Evolutionary conservation across 176 grass and related monocot genomes (phyloP), one percentile per base, ranked within the genome.

Genomic region (Musa beccarii): DNA sequence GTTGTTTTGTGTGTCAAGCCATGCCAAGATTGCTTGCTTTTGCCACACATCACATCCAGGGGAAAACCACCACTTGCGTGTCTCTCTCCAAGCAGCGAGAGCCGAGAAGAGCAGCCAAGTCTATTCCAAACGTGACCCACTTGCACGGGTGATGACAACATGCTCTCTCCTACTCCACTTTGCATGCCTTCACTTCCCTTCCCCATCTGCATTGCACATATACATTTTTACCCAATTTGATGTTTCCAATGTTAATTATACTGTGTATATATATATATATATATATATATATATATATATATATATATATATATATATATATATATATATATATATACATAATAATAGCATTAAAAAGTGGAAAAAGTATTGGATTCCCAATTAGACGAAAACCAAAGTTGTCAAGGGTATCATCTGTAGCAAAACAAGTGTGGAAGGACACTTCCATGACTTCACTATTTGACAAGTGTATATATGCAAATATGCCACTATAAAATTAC

Each of bases 71-170:
- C 21, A 15, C 23, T 28, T 26, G 21, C 21, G 14, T 10, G 8
- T 2, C 13, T 64, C 14, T 64, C 4, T 66, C 9, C 9, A 4
- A 3, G 11, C 2, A 20, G 10, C 14, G 8, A 66, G 2, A 66
- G 13, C 13, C 12, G 13, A 26, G 12, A 22, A 14, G 12, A 9
- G 3, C 19, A 66, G 4, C 9, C 10, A 0, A 20, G 20, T 9
- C 12, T 26, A 28, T 66, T 66, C 63, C 63, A 66, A 66, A 66
- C 63, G 21, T 66, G 26, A 66, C 63, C 63, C 63, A 66, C 63
- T 66, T 14, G 10, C 23, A 29, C 29, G 63, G 63, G 63, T 26
- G 63, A 66, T 23, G 12, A 11, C 23, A 24, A 66, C 63, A 25
- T 66, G 23, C 22, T 26, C 34, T 43, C 34, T 43, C 34, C 34